Evolutionary conservation across 805 yeast species (phyloP).

Genomic region (Ogataea trehalophila): DNA sequence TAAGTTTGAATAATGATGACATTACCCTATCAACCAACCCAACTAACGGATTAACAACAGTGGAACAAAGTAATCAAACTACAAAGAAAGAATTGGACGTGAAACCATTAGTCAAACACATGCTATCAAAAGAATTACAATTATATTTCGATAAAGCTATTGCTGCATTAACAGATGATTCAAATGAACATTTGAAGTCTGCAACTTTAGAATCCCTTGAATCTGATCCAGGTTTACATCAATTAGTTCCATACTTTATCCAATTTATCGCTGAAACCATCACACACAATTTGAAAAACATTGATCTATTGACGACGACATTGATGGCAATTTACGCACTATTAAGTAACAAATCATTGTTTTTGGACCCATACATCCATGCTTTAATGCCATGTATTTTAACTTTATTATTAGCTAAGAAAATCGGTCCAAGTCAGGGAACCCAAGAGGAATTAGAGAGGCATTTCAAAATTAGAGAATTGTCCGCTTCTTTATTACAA

Average conservation of each 20-base stretch:
- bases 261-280: constrained; percentile 95
- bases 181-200: constrained; percentile 52
- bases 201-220: constrained; percentile 84
- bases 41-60: constrained; percentile 24
- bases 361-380: constrained; percentile 92
- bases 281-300: constrained; percentile 75
- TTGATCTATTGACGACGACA: constrained; percentile 73
- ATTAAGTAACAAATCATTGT: constrained; percentile 75
- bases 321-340: constrained; percentile 84
- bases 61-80: constrained; percentile 20
- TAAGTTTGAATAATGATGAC: constrained; percentile 46
- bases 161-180: constrained; percentile 62
- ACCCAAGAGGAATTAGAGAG: constrained; percentile 22
- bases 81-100: constrained; percentile 51
- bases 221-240: constrained; percentile 95
- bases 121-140: constrained; percentile 88
- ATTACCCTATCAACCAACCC: constrained; percentile 26
- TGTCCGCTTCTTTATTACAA: constrained; percentile 77
- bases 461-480: constrained; percentile 69
- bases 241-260: constrained; percentile 90
- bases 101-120: constrained; percentile 92
- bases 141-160: constrained; percentile 88
- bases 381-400: constrained; percentile 95
- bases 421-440: constrained; percentile 51
- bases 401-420: constrained; percentile 82